Percentiles rank a stretch among this genome's conserved stretches.
These are phyloP conservation scores for Tylopilus plumbeoviolaceoides DNA, from an alignment of 768 basidiomycete genomes.

Conservation along the genomic window DNA sequence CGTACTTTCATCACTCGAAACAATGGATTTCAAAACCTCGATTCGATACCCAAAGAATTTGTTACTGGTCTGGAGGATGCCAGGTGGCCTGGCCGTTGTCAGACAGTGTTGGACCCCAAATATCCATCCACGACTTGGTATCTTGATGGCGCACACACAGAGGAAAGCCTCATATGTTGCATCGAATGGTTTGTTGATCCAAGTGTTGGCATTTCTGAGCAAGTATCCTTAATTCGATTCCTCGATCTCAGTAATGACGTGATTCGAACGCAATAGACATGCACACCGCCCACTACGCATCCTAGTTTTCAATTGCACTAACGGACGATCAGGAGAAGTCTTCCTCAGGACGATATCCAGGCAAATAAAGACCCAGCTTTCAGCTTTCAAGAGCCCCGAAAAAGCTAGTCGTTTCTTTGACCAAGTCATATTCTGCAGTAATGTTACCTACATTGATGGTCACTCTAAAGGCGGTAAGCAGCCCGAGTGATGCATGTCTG, in stretches of 20 bases:
- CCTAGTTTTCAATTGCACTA: constrained; percentile 94
- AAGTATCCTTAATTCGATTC: constrained; percentile 11
- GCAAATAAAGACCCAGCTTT: constrained; percentile 46
- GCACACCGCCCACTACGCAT: constrained; percentile 41
- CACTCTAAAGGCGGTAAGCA: constrained; percentile 82
- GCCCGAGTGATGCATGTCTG: background rate
- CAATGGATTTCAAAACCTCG: constrained; percentile 12
- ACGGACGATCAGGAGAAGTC: constrained; percentile 72
- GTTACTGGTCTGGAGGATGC: constrained; percentile 61
- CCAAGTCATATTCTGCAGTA: constrained; percentile 91
- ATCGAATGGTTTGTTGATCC: constrained; percentile 83
- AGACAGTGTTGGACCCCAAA: constrained; percentile 65
- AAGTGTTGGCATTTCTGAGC: constrained; percentile 42
- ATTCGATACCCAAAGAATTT: constrained; percentile 48
- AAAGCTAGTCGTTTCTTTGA: constrained; percentile 58
- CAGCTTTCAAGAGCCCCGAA: constrained; percentile 36
- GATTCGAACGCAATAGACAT: background rate
- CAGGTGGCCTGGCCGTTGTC: constrained; percentile 94
- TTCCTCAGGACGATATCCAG: constrained; percentile 64
- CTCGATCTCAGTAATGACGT: constrained; percentile 3
- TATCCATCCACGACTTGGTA: constrained; percentile 67
- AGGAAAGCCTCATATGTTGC: constrained; percentile 84
- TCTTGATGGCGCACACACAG: constrained; percentile 93
- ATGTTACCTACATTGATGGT: constrained; percentile 90
- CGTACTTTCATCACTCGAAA: constrained; percentile 53